Evolutionary conservation across 805 yeast species (phyloP), one percentile per base, ranked within the genome.

Genomic region (Nakazawaea anatomiae): DNA sequence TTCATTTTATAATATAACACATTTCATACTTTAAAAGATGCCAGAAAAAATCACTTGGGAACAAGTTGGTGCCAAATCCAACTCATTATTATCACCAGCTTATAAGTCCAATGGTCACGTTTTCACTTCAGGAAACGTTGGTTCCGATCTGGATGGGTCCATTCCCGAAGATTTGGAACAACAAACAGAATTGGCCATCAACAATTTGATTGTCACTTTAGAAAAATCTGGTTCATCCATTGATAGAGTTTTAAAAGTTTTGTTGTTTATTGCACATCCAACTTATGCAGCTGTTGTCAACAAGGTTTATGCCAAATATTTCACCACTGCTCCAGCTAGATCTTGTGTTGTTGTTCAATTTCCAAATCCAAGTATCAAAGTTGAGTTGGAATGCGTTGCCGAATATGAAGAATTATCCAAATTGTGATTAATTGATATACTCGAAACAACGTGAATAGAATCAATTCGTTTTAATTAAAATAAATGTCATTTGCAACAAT

Each of bases 331-430:
- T 55, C 85, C 85, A 18, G 80, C 80, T 6, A 72, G 85, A 68
- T 71, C 77, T 44, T 76, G 81, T 59, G 68, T 79, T 38, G 67
- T 76, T 48, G 82, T 75, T 35, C 72, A 66, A 6, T 79, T 79
- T 66, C 80, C 80, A 59, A 73, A 77, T 59, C 69, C 74, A 9
- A 58, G 65, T n/a, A 54, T 79, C 48, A 71, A 75, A 56, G 76
- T 80, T 44, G 85, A 80, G 59, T 59, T 79, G 50, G 83, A 79
- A 58, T 72, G 74, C 47, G 65, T 78, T 58, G 79, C 79, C 35
- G 56, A 65, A 44, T 51, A 58, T 36, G 60, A 66, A 51, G 30
- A 36, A 18, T 44, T 47, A 27, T 6, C 44, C 29, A 39, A 27
- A 32, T 31, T 39, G 39, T 39, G 10, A 30, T 35, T 12, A 9